phyloP scores from a whole-genome alignment of 768 basidiomycete species.

The Naganishia vishniacii region DNA sequence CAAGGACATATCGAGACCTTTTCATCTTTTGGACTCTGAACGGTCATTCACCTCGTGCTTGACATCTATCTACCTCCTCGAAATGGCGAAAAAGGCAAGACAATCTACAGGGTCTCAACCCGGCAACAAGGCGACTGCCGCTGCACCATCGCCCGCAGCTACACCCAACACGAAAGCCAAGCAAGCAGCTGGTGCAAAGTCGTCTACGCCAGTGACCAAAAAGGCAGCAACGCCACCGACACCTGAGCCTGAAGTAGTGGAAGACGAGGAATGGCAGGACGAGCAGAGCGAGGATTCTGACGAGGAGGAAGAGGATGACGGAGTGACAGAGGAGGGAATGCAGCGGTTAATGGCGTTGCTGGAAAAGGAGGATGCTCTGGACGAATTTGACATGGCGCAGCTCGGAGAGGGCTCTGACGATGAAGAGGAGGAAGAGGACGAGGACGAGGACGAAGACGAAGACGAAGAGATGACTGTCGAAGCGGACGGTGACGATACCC shows the following conservation, averaged over 20 bases:
- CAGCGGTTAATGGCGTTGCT: conserved; percentile 30
- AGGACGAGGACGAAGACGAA: conserved; percentile 41
- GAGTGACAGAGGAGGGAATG: conserved; percentile 26
- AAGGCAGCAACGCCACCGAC: conserved; percentile 1
- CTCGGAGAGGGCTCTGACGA: conserved; percentile 47
- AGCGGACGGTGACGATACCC: conserved; percentile 50
- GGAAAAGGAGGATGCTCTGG: conserved; percentile 57
- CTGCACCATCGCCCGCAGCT: background rate
- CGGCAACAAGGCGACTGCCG: conserved; percentile 25
- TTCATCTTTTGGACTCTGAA: no score
- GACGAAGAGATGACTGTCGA: conserved; percentile 45
- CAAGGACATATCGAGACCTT: no score
- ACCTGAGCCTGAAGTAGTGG: background rate
- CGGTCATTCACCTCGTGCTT: no score
- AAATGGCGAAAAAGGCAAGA: conserved; percentile 14
- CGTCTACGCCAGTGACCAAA: background rate
- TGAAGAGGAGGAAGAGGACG: conserved; percentile 43
- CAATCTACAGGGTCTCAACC: conserved; percentile 28
- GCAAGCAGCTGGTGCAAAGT: conserved; percentile 10
- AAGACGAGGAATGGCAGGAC: conserved; percentile 22
- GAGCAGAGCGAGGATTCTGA: conserved; percentile 11
- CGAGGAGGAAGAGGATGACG: conserved; percentile 22
- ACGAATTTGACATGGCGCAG: conserved; percentile 62
- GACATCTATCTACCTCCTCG: no score
- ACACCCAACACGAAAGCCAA: conserved; percentile 16